These are phyloP conservation scores for Talaromyces sp. DNA, from an alignment of 2,329 filamentous ascomycete species.

Conservation along the genomic window DNA sequence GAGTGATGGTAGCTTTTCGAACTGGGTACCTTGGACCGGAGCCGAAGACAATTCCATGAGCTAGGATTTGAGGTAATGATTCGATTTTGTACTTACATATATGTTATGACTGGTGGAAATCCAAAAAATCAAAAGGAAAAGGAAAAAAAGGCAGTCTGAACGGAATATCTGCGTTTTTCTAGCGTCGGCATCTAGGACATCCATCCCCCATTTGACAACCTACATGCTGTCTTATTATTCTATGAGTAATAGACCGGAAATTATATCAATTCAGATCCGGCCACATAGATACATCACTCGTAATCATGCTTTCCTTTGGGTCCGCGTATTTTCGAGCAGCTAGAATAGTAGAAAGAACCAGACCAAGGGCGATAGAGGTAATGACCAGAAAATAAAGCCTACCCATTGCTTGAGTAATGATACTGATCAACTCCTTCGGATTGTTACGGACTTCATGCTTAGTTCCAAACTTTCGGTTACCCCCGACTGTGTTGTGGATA, in stretches of 20 bases:
- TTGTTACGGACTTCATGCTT: too few species aligned
- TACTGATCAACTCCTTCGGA: background rate
- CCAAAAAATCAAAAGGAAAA: background rate
- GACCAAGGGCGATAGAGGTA: background rate
- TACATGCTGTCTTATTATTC: background rate
- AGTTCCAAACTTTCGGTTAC: too few species aligned
- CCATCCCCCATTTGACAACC: background rate
- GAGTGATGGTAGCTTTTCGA: conserved; percentile 23
- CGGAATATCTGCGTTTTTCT: background rate
- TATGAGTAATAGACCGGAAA: background rate
- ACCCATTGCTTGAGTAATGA: background rate
- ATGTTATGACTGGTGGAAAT: background rate
- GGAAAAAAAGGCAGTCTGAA: too few species aligned
- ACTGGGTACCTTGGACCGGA: conserved; percentile 38
- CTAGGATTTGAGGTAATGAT: background rate
- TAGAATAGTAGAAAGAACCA: background rate
- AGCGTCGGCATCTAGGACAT: background rate
- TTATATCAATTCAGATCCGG: background rate
- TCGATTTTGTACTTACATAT: background rate
- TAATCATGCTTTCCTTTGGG: background rate
- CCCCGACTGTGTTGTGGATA: too few species aligned
- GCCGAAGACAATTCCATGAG: conserved; percentile 22
- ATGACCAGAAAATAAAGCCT: background rate
- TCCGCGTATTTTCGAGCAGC: background rate
- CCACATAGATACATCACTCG: background rate